These are phyloP conservation scores for Podila verticillata DNA, from an alignment of 192 early-diverging fungal species.

Conservation along the genomic window DNA sequence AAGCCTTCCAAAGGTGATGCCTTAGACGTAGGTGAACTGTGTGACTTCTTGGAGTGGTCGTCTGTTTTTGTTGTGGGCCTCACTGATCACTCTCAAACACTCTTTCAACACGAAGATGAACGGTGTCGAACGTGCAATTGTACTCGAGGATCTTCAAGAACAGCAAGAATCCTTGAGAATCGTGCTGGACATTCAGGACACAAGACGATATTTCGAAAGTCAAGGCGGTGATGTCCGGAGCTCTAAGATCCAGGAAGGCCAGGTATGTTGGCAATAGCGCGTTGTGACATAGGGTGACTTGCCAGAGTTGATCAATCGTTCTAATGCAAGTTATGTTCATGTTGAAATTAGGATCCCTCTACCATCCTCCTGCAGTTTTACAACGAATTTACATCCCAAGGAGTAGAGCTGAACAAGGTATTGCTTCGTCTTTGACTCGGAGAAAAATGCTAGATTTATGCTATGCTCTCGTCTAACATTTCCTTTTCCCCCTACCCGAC, in stretches of 20 bases:
- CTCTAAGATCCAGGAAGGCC: slow-evolving; percentile 25
- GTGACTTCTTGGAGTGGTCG: neutral
- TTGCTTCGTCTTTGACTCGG: neutral
- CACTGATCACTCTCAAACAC: neutral
- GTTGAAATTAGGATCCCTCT: slow-evolving; percentile 20
- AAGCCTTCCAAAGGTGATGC: slow-evolving; percentile 17
- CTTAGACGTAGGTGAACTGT: slow-evolving; percentile 14
- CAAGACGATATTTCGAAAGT: slow-evolving; percentile 80
- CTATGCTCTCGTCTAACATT: neutral
- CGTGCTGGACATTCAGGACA: slow-evolving; percentile 79
- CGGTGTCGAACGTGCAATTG: slow-evolving; percentile 65
- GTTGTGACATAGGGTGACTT: neutral
- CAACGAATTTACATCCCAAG: slow-evolving; percentile 11
- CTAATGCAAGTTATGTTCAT: neutral
- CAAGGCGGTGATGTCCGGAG: slow-evolving; percentile 54
- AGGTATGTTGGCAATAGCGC: slow-evolving; percentile 14
- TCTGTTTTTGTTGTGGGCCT: neutral
- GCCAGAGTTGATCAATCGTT: neutral
- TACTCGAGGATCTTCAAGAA: slow-evolving; percentile 75
- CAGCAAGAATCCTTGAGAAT: slow-evolving; percentile 58
- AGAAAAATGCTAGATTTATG: neutral
- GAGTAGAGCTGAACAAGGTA: slow-evolving; percentile 31
- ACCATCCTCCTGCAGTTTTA: slow-evolving; percentile 28
- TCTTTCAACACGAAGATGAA: slow-evolving; percentile 46
- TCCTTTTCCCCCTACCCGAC: neutral